Percentiles rank a stretch among this genome's conserved stretches.
These are phyloP conservation scores for Picochlorum sp. DNA, from an alignment of 139 green algal genomes.

Conservation along the genomic window DNA sequence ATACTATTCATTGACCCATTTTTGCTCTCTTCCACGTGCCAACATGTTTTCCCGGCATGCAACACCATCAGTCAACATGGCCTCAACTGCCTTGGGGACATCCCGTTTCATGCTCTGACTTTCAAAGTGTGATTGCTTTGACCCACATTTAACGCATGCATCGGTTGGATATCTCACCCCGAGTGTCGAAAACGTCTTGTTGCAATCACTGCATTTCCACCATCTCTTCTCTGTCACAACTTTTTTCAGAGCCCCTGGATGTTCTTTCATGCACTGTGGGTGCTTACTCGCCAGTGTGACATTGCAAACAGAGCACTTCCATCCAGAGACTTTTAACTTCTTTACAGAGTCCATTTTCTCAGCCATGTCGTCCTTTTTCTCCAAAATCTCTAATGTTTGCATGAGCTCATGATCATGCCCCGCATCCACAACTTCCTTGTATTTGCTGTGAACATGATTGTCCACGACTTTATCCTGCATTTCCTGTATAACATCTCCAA, in stretches of 20 bases:
- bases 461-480: not conserved
- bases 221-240: constrained; percentile 35
- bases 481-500: not conserved
- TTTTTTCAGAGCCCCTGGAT: constrained; percentile 12
- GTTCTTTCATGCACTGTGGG: constrained; percentile 11
- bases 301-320: constrained; percentile 32
- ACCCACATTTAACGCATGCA: constrained; percentile 33
- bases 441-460: not conserved
- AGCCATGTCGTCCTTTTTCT: constrained; percentile 36
- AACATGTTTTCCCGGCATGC: constrained; percentile 22
- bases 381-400: constrained; percentile 20
- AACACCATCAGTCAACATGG: constrained; percentile 4
- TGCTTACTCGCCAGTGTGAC: constrained; percentile 23
- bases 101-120: constrained; percentile 21
- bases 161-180: constrained; percentile 25
- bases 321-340: constrained; percentile 26
- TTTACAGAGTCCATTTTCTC: constrained; percentile 36
- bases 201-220: constrained; percentile 40
- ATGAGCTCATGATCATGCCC: constrained; percentile 13
- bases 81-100: not conserved
- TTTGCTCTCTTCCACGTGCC: constrained; percentile 31
- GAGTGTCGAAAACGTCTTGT: constrained; percentile 34
- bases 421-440: constrained; percentile 16
- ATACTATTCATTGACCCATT: constrained; percentile 24
- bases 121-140: constrained; percentile 20